Base-by-base conservation (phyloP, 1,284 basidiomycete genomes). In the Flammula alnicola region DNA sequence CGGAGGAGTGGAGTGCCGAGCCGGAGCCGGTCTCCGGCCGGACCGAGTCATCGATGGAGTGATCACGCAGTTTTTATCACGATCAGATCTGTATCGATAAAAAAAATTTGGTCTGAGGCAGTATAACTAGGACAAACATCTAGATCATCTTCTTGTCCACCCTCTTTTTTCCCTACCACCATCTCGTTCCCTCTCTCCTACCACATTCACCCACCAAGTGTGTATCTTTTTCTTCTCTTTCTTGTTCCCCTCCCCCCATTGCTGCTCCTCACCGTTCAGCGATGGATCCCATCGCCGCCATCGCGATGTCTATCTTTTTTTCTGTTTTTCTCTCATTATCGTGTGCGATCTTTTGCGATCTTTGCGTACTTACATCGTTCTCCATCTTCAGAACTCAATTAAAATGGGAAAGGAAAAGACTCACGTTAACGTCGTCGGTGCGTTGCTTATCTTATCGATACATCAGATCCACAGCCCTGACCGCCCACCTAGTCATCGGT, bases 401-500 rank as follows among this genome's bases (percentile, higher is more conserved):
- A 87, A 84, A 84, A 92, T 92, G 89, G 90, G 89, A 84, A 92
- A 93, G 80, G 88, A 91, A 59, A 92, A 91, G 79, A 75, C 64
- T 63, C 89, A 93, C 83, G 83, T 93, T 81, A 93, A 93, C 84
- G 91, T 94, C 74, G 91, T 94, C 76, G 91, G 90, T 92, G 55
- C 60, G 88, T 79, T 22, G 23, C 38, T 36, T 52, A 62, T 61
- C 63, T 68, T 61, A 65, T 67, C 63, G 58, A 63, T 61, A 26
- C 38, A 41, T 44, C 47, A 38, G n/a, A n/a, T 54, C 47, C 33
- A 54, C 58, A 37, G 54, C 58, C 53, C 67, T 71, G 54, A 64
- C 58, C 49, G 29, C 55, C 51, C 71, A 78, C 68, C 66, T 76
- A 92, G 93, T 96, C 76, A 95, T 95, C 81, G 93, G 93, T 62